These are phyloP conservation scores for Kwoniella shandongensis DNA, from an alignment of 768 basidiomycete genomes.

Conservation along the genomic window DNA sequence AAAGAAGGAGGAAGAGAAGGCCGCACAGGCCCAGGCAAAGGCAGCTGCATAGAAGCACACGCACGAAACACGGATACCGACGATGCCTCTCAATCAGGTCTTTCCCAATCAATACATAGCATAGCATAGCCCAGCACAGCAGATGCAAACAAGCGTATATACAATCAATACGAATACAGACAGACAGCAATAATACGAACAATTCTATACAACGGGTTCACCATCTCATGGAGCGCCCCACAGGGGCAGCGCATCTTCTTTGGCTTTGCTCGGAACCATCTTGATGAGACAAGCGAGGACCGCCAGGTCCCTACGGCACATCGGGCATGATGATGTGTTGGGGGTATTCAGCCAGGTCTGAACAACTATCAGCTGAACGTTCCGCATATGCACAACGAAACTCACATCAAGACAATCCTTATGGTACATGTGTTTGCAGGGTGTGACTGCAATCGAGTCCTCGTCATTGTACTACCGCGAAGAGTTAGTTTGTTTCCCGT, in stretches of 20 bases:
- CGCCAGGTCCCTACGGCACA: constrained; percentile 46
- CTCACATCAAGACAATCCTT: constrained; percentile 41
- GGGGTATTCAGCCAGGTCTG: constrained; percentile 43
- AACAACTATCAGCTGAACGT: neutral
- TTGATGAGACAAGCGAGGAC: constrained; percentile 29
- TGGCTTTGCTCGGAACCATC: constrained; percentile 20
- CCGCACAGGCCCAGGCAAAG: neutral
- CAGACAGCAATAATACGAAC: no score
- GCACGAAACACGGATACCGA: no score
- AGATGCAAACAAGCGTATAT: no score
- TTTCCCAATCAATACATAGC: no score
- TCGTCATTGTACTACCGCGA: constrained; percentile 31
- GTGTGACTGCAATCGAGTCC: constrained; percentile 31
- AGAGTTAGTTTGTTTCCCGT: no score
- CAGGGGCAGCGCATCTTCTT: constrained; percentile 32
- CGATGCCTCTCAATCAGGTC: no score
- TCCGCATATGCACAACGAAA: neutral
- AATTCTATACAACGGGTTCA: no score
- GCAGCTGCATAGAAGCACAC: no score
- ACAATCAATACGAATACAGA: no score
- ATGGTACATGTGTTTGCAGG: constrained; percentile 49
- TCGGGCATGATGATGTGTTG: constrained; percentile 40
- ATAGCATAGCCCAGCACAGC: no score
- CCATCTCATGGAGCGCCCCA: constrained; percentile 14
- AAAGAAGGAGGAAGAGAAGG: constrained; percentile 11